phyloP scores from a whole-genome alignment of 805 yeast species.

The Metschnikowia cerradonensis region DNA sequence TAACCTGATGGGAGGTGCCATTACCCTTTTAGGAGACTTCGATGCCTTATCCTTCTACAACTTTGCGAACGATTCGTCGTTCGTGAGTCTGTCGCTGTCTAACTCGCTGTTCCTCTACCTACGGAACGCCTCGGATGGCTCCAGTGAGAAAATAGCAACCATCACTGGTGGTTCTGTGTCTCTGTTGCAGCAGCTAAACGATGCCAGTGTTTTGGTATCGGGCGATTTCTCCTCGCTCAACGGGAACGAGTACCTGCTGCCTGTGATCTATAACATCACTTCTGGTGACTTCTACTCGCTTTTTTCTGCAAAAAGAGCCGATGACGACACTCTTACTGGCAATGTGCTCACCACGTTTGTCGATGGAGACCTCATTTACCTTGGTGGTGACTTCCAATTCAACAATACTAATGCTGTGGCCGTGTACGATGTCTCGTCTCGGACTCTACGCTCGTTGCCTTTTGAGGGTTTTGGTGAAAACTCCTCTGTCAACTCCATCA shows the following conservation, averaged over 20 bases:
- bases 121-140: constrained; percentile 12
- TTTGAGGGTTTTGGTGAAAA: constrained; percentile 73
- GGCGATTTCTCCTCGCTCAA: constrained; percentile 38
- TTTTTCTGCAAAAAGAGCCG: constrained; percentile 16
- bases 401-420: constrained; percentile 56
- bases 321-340: constrained; percentile 23
- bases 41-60: constrained; percentile 17
- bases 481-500: constrained; percentile 59
- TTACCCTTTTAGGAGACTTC: constrained; percentile 16
- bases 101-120: constrained; percentile 13
- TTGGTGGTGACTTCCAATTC: constrained; percentile 75
- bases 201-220: constrained; percentile 28
- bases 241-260: constrained; percentile 22
- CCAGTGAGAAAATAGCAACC: constrained; percentile 20
- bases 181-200: constrained; percentile 24
- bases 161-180: constrained; percentile 29
- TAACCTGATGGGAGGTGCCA: constrained; percentile 14
- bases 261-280: constrained; percentile 34
- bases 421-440: constrained; percentile 50
- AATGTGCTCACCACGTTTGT: constrained; percentile 34
- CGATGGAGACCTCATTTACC: constrained; percentile 50
- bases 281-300: constrained; percentile 22
- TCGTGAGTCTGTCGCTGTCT: constrained; percentile 7
- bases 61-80: constrained; percentile 15
- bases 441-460: constrained; percentile 45